Base-by-base conservation (phyloP, 2,329 filamentous ascomycete species). In the Pseudocercospora eumusae region DNA sequence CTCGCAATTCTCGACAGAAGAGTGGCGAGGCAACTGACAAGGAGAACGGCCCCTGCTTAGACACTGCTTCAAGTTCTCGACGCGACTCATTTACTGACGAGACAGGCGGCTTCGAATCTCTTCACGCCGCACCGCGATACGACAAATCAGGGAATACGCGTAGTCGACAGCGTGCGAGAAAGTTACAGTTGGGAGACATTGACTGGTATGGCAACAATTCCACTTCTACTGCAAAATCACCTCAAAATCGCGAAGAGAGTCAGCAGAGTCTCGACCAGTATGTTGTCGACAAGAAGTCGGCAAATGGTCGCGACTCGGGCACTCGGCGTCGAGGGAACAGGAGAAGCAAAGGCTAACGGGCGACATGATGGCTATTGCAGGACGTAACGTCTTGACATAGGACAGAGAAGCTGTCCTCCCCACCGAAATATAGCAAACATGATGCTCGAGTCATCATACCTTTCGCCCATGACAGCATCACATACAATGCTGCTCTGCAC, bases 111-210 rank as follows among this genome's bases (percentile, higher is more conserved):
- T 65, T 74, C 67, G 73, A 76, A 60, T 66, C 64, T 59, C 75
- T 77, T 4, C 79, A 81, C 66, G 75, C 76, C 42, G 77, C 78
- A 63, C 79, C 78, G 42, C 77, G 79, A 63, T 69, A 79, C 57
- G 84, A 87, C 69, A 87, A 85, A 71, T 80, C 83, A 47, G 83
- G 83, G 62, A 80, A 79, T 68, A 89, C 88, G 68, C 88, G 90
- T 59, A 86, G 84, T 73, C 88, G 89, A 63, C 92, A 96, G 76
- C 89, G 93, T 66, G 88, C 90, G 62, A 87, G 95, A 72, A 96
- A 96, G 78, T 82, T 99, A 64, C 93, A 98, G 75, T 85, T 98
- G 63, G 96, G 92, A 77, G 95, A 99, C 78, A 91, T 99, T 76
- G 93, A 99, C 77, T 99, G 95, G 95, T 97, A 93, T 81, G 70